Evolutionary conservation across 1,284 basidiomycete species (phyloP), one percentile per base, ranked within the genome.

Genomic region (Gomphus bonarii): DNA sequence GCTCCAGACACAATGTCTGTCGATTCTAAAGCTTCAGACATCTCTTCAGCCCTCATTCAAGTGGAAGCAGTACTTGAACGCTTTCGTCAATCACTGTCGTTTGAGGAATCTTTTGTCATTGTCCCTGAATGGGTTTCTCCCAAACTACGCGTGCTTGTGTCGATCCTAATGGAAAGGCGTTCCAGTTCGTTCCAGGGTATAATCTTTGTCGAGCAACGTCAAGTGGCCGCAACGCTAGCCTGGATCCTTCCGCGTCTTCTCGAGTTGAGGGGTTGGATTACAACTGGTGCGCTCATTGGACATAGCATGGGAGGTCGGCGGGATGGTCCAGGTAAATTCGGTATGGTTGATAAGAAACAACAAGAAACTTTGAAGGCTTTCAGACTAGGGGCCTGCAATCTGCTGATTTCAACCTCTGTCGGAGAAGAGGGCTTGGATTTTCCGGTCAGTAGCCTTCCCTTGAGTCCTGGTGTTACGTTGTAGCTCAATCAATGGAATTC

Each of bases 341-440:
- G 76, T 1, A 81, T 79, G 69, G 76, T 74, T 16, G 66, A 75
- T 25, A 75, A 71, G 55, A 72, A 76, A 55, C 82, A 85, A 60
- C 72, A 76, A 52, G 75, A 83, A 53, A 76, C 79, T 4, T 77
- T 92, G 3, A 74, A 73, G 58, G 67, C 74, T 48, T 93, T 93
- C 67, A 76, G 84, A 44, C 72, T 78, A 2, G 77, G 82, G 0
- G 72, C 75, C 54, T 72, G 85, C 47, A 91, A 93, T 66, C 69
- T 92, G 38, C 69, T 93, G 30, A 75, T 93, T 59, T 86, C 89
- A 3, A 93, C 90, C 0, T 83, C 84, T 8, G 89, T 93, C 6
- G 91, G 88, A 0, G 91, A 94, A 70, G 90, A 93, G 72, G 91
- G 90, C 0, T 75, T 93, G 28, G 89, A 93, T 68, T 91, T 93